Evolutionary conservation across 2,329 filamentous ascomycete genomes (phyloP), one percentile per base, ranked within the genome.

Genomic region (Aureobasidium sp.): DNA sequence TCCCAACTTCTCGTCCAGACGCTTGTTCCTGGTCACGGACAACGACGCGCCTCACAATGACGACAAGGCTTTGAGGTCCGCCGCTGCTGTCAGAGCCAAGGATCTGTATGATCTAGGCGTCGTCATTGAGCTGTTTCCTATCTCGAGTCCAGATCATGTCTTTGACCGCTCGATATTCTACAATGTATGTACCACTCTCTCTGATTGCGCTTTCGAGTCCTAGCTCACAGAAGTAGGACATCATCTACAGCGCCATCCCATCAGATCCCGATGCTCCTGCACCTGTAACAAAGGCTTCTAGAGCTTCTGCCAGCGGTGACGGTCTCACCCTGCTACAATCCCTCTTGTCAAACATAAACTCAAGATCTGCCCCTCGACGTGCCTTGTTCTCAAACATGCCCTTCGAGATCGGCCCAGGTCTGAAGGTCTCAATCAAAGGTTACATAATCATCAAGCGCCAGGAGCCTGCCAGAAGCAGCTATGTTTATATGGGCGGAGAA

Each of bases 1-100:
- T 0, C 87, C 94, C 20, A 97, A 97, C 71, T 97, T 97, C 73
- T 88, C 90, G 4, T 97, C 93, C 6, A 82, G 93, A 64, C 85
- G 94, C 37, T 77, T 99, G n/a, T 99, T 99, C 75, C 85, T 99
- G 66, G 90, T 99, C 62, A 97, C 94, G 0, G 92, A 97, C 73
- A 90, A 96, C 66, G 94, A 97, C 72, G 83, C 92, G 66, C 94
- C 94, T 4, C 90, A 95, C 71, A 77, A 79, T 0, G 80, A 83
- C 20, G 87, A 90, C 71, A 94, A 92, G 74, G 79, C 82, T 8
- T 80, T 87, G 34, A 86, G 87, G 59, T 88, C 88, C 15, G 85
- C 88, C 39, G 90, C 94, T 4, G 87, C 90, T 7, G 90, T 94
- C 5, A 85, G 92, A 59, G 94, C 94, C 32, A 96, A 96, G 72